Evolutionary conservation across 441 rosid species (phyloP).

Genomic region (Rhodomyrtus psidioides): DNA sequence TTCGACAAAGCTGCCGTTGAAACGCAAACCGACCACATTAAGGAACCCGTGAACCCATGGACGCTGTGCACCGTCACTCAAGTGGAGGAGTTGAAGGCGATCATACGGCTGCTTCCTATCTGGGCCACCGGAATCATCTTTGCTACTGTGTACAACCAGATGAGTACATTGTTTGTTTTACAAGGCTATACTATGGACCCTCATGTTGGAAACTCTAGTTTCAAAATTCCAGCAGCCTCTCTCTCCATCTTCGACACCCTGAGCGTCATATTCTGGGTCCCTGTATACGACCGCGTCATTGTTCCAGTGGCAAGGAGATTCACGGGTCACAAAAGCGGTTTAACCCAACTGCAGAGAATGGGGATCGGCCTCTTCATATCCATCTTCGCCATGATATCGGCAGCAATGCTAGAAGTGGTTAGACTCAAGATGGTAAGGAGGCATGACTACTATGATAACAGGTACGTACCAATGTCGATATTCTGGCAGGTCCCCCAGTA

Average conservation of each 20-base stretch:
- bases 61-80: conserved; percentile 9
- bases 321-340: neutral
- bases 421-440: neutral
- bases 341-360: conserved; percentile 8
- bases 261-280: conserved; percentile 10
- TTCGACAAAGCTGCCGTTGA: conserved; percentile 12
- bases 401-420: neutral
- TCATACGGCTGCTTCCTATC: conserved; percentile 2
- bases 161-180: neutral
- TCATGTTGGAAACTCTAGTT: neutral
- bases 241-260: conserved; percentile 2
- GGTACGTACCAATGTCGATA: conserved; percentile 1
- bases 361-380: conserved; percentile 3
- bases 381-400: conserved; percentile 4
- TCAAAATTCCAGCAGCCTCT: neutral
- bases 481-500: conserved; percentile 9
- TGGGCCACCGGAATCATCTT: conserved; percentile 2
- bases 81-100: conserved; percentile 6
- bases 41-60: neutral
- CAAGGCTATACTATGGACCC: conserved; percentile 1
- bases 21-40: neutral
- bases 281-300: neutral
- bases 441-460: neutral
- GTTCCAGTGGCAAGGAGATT: conserved; percentile 2
- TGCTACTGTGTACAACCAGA: neutral